Evolutionary conservation across 73 alveolate species (phyloP).

Genomic region (Uronychia binucleata): DNA sequence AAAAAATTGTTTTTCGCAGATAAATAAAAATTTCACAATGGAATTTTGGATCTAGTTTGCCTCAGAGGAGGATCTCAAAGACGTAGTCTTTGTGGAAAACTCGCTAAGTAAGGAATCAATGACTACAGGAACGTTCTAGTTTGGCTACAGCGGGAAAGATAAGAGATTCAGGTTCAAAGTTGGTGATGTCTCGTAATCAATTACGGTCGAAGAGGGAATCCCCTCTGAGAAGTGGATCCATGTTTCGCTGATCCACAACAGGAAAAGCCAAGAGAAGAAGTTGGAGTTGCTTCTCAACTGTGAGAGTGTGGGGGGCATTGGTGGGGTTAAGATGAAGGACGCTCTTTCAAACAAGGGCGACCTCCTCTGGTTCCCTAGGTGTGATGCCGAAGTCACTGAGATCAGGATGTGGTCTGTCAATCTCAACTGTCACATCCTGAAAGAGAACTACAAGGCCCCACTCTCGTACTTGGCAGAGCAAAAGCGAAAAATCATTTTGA

Average conservation of each 20-base stretch:
- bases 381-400: conserved; percentile 17
- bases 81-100: no score
- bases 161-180: not conserved
- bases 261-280: not conserved
- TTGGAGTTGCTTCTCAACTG: not conserved
- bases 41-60: not conserved
- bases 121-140: no score
- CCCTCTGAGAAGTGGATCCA: not conserved
- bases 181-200: no score
- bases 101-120: no score
- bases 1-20: not conserved
- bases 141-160: no score
- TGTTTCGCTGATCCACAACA: not conserved
- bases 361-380: not conserved
- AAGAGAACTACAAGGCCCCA: conserved; percentile 40
- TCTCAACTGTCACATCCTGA: conserved; percentile 3
- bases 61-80: no score
- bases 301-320: not conserved
- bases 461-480: conserved; percentile 25
- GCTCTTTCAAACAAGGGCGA: not conserved
- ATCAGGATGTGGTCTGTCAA: conserved; percentile 37
- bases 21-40: not conserved
- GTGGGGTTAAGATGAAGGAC: not conserved
- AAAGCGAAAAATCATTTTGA: conserved; percentile 26
- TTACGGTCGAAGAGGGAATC: no score